A percentile compares a stretch with the other conserved stretches of the same genome.
Evolutionary conservation across 1,139 yeast species (phyloP).

Genomic region (Pichia sp.): DNA sequence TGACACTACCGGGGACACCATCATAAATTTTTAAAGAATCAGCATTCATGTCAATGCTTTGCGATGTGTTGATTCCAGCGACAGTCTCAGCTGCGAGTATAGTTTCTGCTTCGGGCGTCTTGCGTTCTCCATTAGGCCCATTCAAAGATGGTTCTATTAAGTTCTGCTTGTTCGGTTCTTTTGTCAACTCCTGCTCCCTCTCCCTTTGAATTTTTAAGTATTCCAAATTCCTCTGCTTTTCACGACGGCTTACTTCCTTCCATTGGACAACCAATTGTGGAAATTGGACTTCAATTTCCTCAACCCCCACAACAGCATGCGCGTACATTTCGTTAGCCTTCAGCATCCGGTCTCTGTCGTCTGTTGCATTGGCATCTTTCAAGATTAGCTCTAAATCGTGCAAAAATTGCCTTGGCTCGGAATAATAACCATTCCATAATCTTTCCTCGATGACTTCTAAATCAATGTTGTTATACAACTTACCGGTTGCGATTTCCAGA

Average conservation of each 20-base stretch:
- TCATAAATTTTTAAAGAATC: neutral
- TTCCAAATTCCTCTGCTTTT: slow-evolving; percentile 48
- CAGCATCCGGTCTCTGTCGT: slow-evolving; percentile 79
- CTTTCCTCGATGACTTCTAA: slow-evolving; percentile 91
- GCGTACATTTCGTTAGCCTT: slow-evolving; percentile 96
- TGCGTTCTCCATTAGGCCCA: neutral
- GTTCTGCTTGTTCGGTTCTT: slow-evolving; percentile 3
- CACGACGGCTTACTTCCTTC: slow-evolving; percentile 67
- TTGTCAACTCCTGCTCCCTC: slow-evolving; percentile 2
- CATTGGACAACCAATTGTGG: slow-evolving; percentile 75
- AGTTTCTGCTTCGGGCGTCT: neutral
- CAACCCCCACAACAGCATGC: slow-evolving; percentile 92
- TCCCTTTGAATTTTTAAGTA: slow-evolving; percentile 29
- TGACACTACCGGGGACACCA: neutral
- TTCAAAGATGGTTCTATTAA: neutral
- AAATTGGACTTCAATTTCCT: slow-evolving; percentile 64
- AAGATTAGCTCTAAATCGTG: slow-evolving; percentile 82
- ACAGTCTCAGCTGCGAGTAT: neutral
- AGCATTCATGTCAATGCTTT: neutral
- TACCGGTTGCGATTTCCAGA: slow-evolving; percentile 69
- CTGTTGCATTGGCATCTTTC: slow-evolving; percentile 65
- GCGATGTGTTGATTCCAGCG: neutral
- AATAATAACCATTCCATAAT: slow-evolving; percentile 92
- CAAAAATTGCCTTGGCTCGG: slow-evolving; percentile 87
- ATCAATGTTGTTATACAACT: slow-evolving; percentile 78